Base-by-base conservation (phyloP, 148 eudicot genomes). In the Diospyros lotus region DNA sequence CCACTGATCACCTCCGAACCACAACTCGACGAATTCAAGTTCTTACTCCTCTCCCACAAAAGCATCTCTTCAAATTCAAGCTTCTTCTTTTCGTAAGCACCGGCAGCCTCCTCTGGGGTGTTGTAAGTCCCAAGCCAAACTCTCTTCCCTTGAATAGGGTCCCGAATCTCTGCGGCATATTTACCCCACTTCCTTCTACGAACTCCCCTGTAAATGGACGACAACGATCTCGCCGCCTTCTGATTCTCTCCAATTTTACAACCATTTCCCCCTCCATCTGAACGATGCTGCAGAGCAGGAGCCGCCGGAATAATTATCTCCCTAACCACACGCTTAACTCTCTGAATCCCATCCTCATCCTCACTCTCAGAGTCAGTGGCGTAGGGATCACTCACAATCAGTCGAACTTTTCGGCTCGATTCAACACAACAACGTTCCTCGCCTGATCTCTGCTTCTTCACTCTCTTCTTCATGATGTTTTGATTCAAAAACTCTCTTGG, bases 291-390 rank as follows among this genome's bases (percentile, higher is more conserved):
- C 28, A 28, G 28, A 28, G 28, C 28, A 3, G 40, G 68, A 50
- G n/a, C 55, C 53, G 5, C 7, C 9, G 68, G 51, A 50, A 69
- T 8, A 53, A 69, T 2, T 54, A 76, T 76, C 15, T 69, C 74
- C 41, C 48, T 69, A 60, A 76, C 63, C 2, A 62, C 18, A n/a
- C 79, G 74, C 50, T 62, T 76, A 62, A 62, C 55, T 61, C 43
- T 62, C 52, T 40, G 41, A 51, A 61, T 52, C 66, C 74, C 15
- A 17, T 54, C 66, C 12, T 69, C 79, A 18, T 61, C 48, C 28
- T 76, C 79, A 18, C 17, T 75, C 15, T 43, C 69, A 52, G 55
- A 76, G 63, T 76, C 79, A 9, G 79, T 76, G 38, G 79, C 79
- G 62, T 69, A 51, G 17, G 79, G 79, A 61, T 76, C 79, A 69